Evolutionary conservation across 331 rosid genomes (phyloP).

Genomic region (Malus hybrid): DNA sequence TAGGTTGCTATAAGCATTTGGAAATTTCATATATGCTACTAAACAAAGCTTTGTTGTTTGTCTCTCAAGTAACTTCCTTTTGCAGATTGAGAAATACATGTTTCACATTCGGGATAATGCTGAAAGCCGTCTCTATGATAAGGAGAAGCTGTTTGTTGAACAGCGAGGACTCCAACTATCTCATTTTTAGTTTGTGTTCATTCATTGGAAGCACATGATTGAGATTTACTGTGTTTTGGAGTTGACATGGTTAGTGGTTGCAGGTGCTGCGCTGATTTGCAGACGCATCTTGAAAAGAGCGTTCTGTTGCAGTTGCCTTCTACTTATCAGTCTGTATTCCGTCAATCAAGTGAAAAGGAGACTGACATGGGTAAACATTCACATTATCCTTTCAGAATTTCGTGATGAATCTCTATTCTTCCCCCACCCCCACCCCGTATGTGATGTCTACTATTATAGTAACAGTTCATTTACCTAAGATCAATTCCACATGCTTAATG

Average conservation of each 20-base stretch:
- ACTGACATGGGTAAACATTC: constrained; percentile 78
- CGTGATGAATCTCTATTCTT: neutral
- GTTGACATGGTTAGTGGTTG: constrained; percentile 22
- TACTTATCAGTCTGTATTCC: constrained; percentile 56
- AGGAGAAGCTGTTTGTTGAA: constrained; percentile 54
- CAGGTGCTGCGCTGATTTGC: constrained; percentile 69
- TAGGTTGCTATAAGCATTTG: neutral
- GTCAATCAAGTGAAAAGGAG: constrained; percentile 82
- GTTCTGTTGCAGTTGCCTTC: constrained; percentile 70
- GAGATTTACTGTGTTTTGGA: constrained; percentile 11
- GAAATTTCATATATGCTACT: neutral
- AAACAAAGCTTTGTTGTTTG: neutral
- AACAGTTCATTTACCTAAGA: neutral
- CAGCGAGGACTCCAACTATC: constrained; percentile 30
- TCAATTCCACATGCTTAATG: neutral
- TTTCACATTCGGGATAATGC: constrained; percentile 54
- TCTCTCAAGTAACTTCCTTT: neutral
- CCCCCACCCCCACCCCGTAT: no score
- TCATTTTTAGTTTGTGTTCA: neutral
- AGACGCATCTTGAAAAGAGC: constrained; percentile 61
- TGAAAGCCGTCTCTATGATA: constrained; percentile 61
- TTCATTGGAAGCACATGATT: constrained; percentile 7
- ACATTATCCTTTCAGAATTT: neutral
- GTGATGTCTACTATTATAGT: neutral
- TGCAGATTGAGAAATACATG: constrained; percentile 76